Base-by-base conservation (phyloP, 805 yeast genomes). In the Sporopachydermia lactativora region DNA sequence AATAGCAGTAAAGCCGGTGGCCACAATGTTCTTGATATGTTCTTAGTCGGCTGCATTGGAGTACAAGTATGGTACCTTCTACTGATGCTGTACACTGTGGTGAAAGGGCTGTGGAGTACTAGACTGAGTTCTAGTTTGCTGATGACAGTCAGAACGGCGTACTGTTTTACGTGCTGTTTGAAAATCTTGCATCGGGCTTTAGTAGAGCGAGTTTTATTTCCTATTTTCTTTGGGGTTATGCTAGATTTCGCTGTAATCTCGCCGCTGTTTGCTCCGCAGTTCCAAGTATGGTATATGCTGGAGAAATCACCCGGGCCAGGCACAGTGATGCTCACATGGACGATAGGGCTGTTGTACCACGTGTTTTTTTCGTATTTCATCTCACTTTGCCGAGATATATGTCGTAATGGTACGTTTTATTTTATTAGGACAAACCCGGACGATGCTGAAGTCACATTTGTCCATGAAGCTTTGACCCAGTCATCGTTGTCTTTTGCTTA, bases 311-410 rank as follows among this genome's bases (percentile, higher is more conserved):
- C 31, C n/a, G 31, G 31, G 31, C 31, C 31, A 8, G 31, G 31
- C 13, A 8, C 8, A 8, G 31, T 24, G 13, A 24, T 24, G 8
- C n/a, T 24, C 8, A 8, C n/a, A 24, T 24, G 31, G 31, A 24
- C 13, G 13, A 8, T 24, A n/a, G 31, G 31, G 13, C n/a, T 24
- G 31, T n/a, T 24, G 13, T 24, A 24, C n/a, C 31, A 24, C n/a
- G 31, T 24, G n/a, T 24, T 24, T 24, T 24, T 24, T n/a, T 24
- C 31, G 31, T 24, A 24, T 24, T 24, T 24, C 31, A 24, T 24
- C 8, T 24, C 31, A 8, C 31, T 24, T 8, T 24, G 31, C n/a
- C 31, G 31, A n/a, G 31, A 24, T 8, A 24, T 24, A 8, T 24
- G 31, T n/a, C 8, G 31, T 8, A 24, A n/a, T n/a, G 31, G 31